A percentile compares a stretch with the other conserved stretches of the same genome.
phyloP scores from a whole-genome alignment of 1,139 yeast species.

The Protomyces arabidopsidicola region DNA sequence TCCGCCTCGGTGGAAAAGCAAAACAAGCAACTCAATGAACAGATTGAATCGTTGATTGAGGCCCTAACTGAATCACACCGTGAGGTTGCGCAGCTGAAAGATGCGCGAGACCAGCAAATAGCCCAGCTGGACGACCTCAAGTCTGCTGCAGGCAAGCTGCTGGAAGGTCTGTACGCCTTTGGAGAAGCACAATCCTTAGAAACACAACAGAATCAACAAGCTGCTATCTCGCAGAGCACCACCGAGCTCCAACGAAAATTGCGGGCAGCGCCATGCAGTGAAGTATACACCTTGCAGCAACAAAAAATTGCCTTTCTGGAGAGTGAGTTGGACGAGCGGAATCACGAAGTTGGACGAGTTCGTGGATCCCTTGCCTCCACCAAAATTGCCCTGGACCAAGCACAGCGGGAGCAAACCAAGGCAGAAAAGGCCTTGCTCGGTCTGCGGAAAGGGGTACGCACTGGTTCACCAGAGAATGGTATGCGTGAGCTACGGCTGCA shows the following conservation, averaged over 20 bases:
- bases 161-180: slow-evolving; percentile 10
- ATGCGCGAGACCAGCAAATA: slow-evolving; percentile 28
- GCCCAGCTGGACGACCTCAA: slow-evolving; percentile 31
- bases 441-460: slow-evolving; percentile 29
- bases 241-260: slow-evolving; percentile 13
- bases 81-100: slow-evolving; percentile 29
- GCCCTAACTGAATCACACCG: slow-evolving; percentile 33
- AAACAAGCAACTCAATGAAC: slow-evolving; percentile 31
- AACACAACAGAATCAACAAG: slow-evolving; percentile 2
- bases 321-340: slow-evolving; percentile 31
- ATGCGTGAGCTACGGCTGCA: slow-evolving; percentile 33
- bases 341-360: slow-evolving; percentile 32
- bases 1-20: slow-evolving; percentile 18
- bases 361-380: slow-evolving; percentile 28
- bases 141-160: slow-evolving; percentile 26
- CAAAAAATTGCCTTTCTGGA: slow-evolving; percentile 29
- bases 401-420: slow-evolving; percentile 29
- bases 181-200: not conserved
- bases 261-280: slow-evolving; percentile 26
- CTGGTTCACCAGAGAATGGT: slow-evolving; percentile 25
- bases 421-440: slow-evolving; percentile 31
- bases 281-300: slow-evolving; percentile 20
- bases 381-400: slow-evolving; percentile 30
- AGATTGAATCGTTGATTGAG: slow-evolving; percentile 34
- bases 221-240: slow-evolving; percentile 18